phyloP scores from a whole-genome alignment of 1,139 yeast genomes.

The Petasospora fabianii region DNA sequence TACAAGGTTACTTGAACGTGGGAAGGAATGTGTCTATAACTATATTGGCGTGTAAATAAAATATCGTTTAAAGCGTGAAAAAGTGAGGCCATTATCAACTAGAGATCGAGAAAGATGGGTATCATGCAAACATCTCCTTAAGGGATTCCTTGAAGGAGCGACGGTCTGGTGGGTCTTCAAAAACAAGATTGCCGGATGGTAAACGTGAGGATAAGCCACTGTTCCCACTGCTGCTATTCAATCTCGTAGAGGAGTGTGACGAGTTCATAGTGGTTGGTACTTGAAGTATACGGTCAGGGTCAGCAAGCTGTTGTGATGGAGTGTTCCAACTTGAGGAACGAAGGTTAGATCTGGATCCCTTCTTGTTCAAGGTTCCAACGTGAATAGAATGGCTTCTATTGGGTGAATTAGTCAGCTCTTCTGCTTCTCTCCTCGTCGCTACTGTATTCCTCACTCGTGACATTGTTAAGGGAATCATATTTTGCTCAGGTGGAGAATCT shows the following conservation, averaged over 20 bases:
- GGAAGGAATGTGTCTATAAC: background rate
- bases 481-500: too few species aligned
- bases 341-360: conserved; percentile 6
- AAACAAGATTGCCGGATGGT: conserved; percentile 2
- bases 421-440: too few species aligned
- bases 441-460: too few species aligned
- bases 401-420: too few species aligned
- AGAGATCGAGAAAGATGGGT: too few species aligned
- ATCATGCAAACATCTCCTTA: conserved; percentile 3
- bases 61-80: too few species aligned
- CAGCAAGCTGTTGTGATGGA: too few species aligned
- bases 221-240: background rate
- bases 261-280: too few species aligned
- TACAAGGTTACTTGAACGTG: conserved; percentile 40
- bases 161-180: conserved; percentile 4
- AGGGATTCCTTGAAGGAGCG: conserved; percentile 8
- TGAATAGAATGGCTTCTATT: conserved; percentile 2
- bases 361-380: conserved; percentile 1
- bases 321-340: conserved; percentile 7
- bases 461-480: too few species aligned
- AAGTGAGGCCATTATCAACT: too few species aligned
- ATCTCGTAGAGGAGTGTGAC: too few species aligned
- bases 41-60: conserved; percentile 1
- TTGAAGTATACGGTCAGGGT: too few species aligned
- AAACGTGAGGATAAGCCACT: background rate